phyloP scores from a whole-genome alignment of 345 rosid species.

The Arabidopsis suecica region DNA sequence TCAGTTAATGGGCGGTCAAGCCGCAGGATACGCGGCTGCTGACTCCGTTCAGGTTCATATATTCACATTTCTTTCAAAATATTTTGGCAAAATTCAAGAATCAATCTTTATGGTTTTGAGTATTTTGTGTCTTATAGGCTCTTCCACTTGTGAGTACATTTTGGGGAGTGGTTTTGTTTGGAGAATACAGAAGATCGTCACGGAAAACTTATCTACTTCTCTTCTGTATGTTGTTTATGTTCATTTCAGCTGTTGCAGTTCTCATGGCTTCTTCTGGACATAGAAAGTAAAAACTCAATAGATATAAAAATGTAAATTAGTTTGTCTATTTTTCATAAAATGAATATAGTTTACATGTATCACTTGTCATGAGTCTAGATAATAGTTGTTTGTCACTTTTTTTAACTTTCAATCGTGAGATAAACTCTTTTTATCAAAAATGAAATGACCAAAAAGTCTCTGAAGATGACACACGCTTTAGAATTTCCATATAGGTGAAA shows the following conservation, averaged over 20 bases:
- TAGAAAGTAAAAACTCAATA: slow-evolving; percentile 44
- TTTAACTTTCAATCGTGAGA: no score
- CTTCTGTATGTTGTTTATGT: slow-evolving; percentile 67
- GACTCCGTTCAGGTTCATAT: slow-evolving; percentile 73
- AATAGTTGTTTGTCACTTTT: no score
- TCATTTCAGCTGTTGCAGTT: slow-evolving; percentile 62
- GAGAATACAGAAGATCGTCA: slow-evolving; percentile 72
- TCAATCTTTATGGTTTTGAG: neutral
- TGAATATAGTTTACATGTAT: no score
- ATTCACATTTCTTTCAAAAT: neutral
- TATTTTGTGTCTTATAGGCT: slow-evolving; percentile 14
- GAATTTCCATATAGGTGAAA: no score
- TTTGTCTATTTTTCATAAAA: neutral
- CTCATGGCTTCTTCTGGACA: slow-evolving; percentile 77
- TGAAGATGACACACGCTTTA: no score
- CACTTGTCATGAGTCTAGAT: no score
- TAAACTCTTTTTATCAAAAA: no score
- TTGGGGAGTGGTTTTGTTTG: slow-evolving; percentile 74
- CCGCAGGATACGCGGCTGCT: slow-evolving; percentile 91
- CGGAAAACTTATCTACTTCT: slow-evolving; percentile 63
- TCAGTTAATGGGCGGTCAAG: slow-evolving; percentile 90
- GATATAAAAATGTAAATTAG: neutral
- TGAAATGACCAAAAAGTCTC: no score
- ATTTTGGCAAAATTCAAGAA: neutral
- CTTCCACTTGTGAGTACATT: slow-evolving; percentile 75